phyloP scores from a whole-genome alignment of 805 yeast genomes.

The Barnettozyma pratensis region DNA sequence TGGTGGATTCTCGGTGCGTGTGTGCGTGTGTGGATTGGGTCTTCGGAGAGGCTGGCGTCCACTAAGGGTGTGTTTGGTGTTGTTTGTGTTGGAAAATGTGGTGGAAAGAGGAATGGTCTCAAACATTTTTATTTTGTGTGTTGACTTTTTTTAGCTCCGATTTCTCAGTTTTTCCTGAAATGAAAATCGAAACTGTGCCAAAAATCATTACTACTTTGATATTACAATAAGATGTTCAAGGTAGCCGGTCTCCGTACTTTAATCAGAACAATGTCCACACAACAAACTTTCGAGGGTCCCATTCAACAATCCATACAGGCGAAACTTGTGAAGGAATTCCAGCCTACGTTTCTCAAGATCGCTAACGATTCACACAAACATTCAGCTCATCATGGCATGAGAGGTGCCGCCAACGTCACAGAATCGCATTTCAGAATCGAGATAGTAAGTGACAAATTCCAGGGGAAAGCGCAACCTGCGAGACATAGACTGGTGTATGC shows the following conservation, averaged over 20 bases:
- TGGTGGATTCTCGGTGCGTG: background rate
- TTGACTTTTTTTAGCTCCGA: background rate
- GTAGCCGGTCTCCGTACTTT: constrained; percentile 2
- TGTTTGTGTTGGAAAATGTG: background rate
- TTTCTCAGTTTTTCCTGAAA: background rate
- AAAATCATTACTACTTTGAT: background rate
- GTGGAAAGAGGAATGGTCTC: background rate
- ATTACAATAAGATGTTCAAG: background rate
- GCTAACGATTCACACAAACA: constrained; percentile 85
- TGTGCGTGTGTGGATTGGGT: background rate
- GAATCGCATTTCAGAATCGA: constrained; percentile 83
- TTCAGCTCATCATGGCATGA: constrained; percentile 78
- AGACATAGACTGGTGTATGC: constrained; percentile 76
- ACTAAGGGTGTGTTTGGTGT: background rate
- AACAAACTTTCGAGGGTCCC: constrained; percentile 19
- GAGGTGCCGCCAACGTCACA: constrained; percentile 60
- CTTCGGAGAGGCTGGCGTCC: background rate
- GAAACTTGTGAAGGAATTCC: constrained; percentile 18
- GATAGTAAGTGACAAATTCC: constrained; percentile 64
- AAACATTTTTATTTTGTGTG: background rate
- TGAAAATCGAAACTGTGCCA: background rate
- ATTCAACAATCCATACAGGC: constrained; percentile 18
- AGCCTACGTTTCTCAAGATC: constrained; percentile 46
- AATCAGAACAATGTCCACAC: constrained; percentile 21
- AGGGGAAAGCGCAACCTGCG: constrained; percentile 58